Evolutionary conservation across 257 asterid genomes (phyloP).

Genomic region (Fraxinus quadrangulata): DNA sequence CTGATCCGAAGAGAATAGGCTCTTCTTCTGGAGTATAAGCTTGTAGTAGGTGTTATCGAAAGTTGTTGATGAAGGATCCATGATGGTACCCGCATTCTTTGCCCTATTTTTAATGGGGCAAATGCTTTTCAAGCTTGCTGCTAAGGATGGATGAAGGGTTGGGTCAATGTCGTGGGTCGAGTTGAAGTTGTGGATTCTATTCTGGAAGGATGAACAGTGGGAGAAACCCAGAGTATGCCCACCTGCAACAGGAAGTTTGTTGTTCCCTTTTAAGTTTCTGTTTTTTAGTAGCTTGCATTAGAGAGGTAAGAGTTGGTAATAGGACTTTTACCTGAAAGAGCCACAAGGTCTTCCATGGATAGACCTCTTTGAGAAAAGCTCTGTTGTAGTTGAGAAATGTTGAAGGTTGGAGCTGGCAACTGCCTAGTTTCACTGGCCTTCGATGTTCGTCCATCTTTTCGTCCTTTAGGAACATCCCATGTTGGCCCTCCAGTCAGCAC

Average conservation of each 20-base stretch:
- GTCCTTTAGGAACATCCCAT: slow-evolving; percentile 51
- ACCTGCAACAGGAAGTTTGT: slow-evolving; percentile 28
- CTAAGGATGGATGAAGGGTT: slow-evolving; percentile 38
- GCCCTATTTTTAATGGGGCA: slow-evolving; percentile 32
- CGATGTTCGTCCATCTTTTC: slow-evolving; percentile 49
- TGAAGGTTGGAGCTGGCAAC: slow-evolving; percentile 42
- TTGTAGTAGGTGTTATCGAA: slow-evolving; percentile 46
- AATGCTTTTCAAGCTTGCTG: slow-evolving; percentile 34
- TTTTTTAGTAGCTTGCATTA: background rate
- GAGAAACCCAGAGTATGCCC: slow-evolving; percentile 54
- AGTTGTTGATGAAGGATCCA: slow-evolving; percentile 47
- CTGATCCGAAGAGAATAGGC: slow-evolving; percentile 48
- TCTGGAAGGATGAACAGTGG: slow-evolving; percentile 47
- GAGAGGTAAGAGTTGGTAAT: background rate
- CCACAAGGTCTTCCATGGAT: slow-evolving; percentile 39
- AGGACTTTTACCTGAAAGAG: slow-evolving; percentile 37
- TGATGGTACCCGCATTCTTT: slow-evolving; percentile 43
- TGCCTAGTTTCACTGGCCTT: slow-evolving; percentile 42
- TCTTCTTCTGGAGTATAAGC: slow-evolving; percentile 34
- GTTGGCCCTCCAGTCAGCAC: slow-evolving; percentile 45
- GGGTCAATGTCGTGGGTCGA: slow-evolving; percentile 49
- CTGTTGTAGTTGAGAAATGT: slow-evolving; percentile 44
- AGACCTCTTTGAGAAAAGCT: slow-evolving; percentile 42
- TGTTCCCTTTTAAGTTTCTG: background rate
- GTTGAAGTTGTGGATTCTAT: slow-evolving; percentile 45